A percentile compares a stretch with the other conserved stretches of the same genome.
These are phyloP conservation scores for Berkeleyomyces basicola DNA, from an alignment of 2,329 filamentous ascomycete species.

Conservation along the genomic window DNA sequence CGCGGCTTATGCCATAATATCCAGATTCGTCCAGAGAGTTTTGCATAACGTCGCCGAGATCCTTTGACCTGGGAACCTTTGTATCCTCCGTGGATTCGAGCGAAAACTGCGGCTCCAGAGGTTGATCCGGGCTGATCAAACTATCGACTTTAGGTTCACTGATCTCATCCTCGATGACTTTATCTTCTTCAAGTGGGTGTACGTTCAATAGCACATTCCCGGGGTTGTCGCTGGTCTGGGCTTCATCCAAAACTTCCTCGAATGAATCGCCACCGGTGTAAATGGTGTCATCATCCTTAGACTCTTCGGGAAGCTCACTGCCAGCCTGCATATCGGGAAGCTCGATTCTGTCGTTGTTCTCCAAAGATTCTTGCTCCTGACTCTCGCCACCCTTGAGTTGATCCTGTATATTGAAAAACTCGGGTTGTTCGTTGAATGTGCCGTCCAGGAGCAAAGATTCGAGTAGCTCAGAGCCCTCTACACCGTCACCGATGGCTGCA, in stretches of 20 bases:
- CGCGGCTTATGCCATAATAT: too few species aligned
- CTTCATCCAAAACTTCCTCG: background rate
- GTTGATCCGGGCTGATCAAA: too few species aligned
- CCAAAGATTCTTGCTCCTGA: background rate
- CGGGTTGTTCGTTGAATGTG: background rate
- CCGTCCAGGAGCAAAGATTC: background rate
- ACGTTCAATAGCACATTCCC: background rate
- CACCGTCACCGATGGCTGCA: background rate
- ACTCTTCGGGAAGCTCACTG: background rate
- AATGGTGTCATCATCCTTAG: background rate
- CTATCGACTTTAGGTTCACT: too few species aligned
- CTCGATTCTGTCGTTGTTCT: background rate
- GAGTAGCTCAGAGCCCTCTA: background rate
- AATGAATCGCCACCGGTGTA: too few species aligned
- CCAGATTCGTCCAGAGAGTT: too few species aligned
- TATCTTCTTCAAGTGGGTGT: too few species aligned
- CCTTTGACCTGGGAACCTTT: too few species aligned
- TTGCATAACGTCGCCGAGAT: too few species aligned
- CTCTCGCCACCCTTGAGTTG: background rate
- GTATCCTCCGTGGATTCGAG: too few species aligned
- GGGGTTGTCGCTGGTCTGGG: background rate
- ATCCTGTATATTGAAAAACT: background rate
- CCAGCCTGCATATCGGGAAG: background rate
- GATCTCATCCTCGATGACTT: too few species aligned
- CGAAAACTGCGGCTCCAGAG: too few species aligned